A percentile compares a stretch with the other conserved stretches of the same genome.
phyloP scores from a whole-genome alignment of 331 rosid genomes.

The Rosa hybrid region DNA sequence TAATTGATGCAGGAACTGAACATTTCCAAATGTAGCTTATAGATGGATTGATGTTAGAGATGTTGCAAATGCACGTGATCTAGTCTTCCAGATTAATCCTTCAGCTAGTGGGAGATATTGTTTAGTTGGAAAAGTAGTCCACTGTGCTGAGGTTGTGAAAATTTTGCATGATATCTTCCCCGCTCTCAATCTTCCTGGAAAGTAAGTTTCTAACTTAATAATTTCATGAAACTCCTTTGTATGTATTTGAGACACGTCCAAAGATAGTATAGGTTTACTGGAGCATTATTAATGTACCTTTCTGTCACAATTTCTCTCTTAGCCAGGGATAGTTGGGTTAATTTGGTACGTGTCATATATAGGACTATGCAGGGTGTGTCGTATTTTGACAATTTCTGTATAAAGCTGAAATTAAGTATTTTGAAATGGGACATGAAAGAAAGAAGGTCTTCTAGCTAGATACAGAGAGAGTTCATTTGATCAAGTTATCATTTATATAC shows the following conservation, averaged over 20 bases:
- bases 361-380: background rate
- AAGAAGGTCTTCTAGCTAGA: too few relatives aligned
- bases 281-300: background rate
- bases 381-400: background rate
- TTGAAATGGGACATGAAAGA: background rate
- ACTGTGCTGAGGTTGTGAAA: slow-evolving; percentile 36
- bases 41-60: slow-evolving; percentile 63
- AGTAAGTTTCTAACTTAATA: background rate
- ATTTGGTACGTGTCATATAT: background rate
- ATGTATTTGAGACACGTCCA: background rate
- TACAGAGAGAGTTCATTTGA: background rate
- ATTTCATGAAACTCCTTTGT: background rate
- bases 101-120: slow-evolving; percentile 60
- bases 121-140: slow-evolving; percentile 38
- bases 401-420: background rate
- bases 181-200: slow-evolving; percentile 24
- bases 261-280: background rate
- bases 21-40: slow-evolving; percentile 26
- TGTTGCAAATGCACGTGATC: slow-evolving; percentile 54
- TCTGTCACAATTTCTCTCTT: background rate
- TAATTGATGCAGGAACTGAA: slow-evolving; percentile 21
- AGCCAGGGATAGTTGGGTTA: background rate
- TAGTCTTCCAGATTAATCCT: slow-evolving; percentile 46
- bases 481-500: background rate
- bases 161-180: slow-evolving; percentile 49